Percentiles rank a stretch among this genome's conserved stretches.
Conservation (phyloP, 306 rosid species). For the Dalbergia cochinchinensis region DNA sequence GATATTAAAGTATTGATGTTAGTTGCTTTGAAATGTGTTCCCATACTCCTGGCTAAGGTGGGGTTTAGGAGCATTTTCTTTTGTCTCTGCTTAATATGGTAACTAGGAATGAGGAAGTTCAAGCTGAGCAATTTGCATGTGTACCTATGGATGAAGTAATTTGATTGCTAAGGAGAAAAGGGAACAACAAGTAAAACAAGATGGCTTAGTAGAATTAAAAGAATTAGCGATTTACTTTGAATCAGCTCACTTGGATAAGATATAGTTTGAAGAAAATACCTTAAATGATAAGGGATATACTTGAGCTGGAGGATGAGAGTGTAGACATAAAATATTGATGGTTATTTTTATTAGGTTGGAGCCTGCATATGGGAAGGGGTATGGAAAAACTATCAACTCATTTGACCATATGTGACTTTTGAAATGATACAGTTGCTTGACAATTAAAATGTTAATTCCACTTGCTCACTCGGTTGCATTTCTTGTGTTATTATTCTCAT, state of each 20-base stretch:
- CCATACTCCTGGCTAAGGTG: slow-evolving; percentile 13
- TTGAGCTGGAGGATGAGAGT: background rate
- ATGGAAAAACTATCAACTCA: background rate
- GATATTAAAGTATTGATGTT: slow-evolving; percentile 8
- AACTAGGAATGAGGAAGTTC: background rate
- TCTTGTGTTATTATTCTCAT: slow-evolving; percentile 19
- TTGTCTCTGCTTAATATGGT: slow-evolving; percentile 20
- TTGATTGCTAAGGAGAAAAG: background rate
- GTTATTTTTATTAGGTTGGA: background rate
- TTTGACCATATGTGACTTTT: slow-evolving; percentile 18
- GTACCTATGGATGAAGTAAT: background rate
- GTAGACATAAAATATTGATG: background rate
- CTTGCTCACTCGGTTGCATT: slow-evolving; percentile 10
- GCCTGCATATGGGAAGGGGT: background rate
- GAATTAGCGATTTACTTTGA: background rate
- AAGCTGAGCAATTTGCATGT: background rate
- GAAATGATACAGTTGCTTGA: background rate
- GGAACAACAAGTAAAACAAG: background rate
- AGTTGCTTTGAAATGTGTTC: slow-evolving; percentile 36
- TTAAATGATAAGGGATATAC: no score
- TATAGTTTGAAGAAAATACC: background rate
- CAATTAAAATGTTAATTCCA: slow-evolving; percentile 14
- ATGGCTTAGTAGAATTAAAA: slow-evolving; percentile 6
- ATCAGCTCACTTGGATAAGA: background rate
- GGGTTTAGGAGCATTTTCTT: slow-evolving; percentile 24